phyloP scores from a whole-genome alignment of 1,139 yeast species.

The Candida labiduridarum region DNA sequence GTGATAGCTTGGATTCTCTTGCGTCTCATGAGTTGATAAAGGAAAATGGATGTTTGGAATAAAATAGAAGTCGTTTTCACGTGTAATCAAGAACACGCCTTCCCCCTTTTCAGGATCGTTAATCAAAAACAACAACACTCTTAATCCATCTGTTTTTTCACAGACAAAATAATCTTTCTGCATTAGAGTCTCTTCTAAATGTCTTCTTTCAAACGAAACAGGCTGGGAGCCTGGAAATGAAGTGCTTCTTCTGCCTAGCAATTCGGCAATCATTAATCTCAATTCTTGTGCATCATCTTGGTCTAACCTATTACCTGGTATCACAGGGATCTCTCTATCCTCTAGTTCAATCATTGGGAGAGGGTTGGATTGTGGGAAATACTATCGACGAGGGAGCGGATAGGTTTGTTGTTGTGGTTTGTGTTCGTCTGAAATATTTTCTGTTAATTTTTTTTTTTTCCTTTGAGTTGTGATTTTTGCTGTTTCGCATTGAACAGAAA shows the following conservation, averaged over 20 bases:
- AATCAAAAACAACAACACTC: slow-evolving; percentile 71
- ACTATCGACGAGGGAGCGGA: neutral
- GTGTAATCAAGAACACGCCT: slow-evolving; percentile 74
- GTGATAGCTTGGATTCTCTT: slow-evolving; percentile 60
- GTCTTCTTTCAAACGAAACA: slow-evolving; percentile 80
- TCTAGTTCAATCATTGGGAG: slow-evolving; percentile 37
- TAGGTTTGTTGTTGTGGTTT: neutral
- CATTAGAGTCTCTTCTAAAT: slow-evolving; percentile 63
- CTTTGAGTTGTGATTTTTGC: neutral
- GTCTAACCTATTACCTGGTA: slow-evolving; percentile 82
- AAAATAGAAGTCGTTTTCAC: slow-evolving; percentile 84
- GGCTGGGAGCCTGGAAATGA: slow-evolving; percentile 93
- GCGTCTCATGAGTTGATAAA: slow-evolving; percentile 45
- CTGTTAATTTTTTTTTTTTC: neutral
- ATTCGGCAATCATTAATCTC: slow-evolving; percentile 67
- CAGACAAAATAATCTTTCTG: slow-evolving; percentile 78
- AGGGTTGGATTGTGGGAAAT: neutral
- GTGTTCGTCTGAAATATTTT: slow-evolving; percentile 2
- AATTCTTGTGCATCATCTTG: slow-evolving; percentile 70
- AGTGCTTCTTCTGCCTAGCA: slow-evolving; percentile 56
- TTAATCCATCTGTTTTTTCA: slow-evolving; percentile 92
- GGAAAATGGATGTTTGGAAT: slow-evolving; percentile 90
- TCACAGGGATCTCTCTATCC: slow-evolving; percentile 72
- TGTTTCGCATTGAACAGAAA: neutral
- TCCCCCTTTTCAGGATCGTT: slow-evolving; percentile 75